phyloP scores from a whole-genome alignment of 2,329 filamentous ascomycete genomes.

The Neofusicoccum ribis region DNA sequence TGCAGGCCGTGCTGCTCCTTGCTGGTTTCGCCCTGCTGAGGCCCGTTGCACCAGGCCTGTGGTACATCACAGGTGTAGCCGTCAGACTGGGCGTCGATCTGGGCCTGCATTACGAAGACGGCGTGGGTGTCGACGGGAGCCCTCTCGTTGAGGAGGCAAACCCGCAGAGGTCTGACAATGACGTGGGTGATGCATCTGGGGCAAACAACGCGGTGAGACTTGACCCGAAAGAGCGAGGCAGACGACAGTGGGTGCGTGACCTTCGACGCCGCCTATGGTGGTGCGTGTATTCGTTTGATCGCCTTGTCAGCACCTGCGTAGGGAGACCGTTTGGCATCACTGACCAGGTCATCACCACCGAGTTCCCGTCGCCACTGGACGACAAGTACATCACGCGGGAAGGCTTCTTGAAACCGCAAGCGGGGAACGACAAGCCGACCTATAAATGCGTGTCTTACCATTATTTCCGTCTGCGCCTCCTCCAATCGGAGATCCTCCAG shows the following conservation, averaged over 20 bases:
- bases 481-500: slow-evolving; percentile 94
- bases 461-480: slow-evolving; percentile 82
- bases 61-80: slow-evolving; percentile 96
- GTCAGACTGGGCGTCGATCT: slow-evolving; percentile 88
- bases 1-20: slow-evolving; percentile 88
- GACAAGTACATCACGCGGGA: slow-evolving; percentile 82
- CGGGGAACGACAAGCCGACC: slow-evolving; percentile 64
- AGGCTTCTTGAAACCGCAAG: slow-evolving; percentile 66
- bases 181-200: slow-evolving; percentile 23
- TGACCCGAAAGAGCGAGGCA: slow-evolving; percentile 60
- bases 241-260: slow-evolving; percentile 82
- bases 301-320: slow-evolving; percentile 92
- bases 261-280: slow-evolving; percentile 88
- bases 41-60: slow-evolving; percentile 88
- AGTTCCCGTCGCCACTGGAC: slow-evolving; percentile 86
- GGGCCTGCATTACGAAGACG: slow-evolving; percentile 90
- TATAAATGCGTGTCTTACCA: slow-evolving; percentile 92
- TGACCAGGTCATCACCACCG: slow-evolving; percentile 94
- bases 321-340: slow-evolving; percentile 90
- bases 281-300: slow-evolving; percentile 93
- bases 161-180: slow-evolving; percentile 37
- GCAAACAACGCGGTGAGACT: slow-evolving; percentile 33
- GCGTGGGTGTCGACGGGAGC: slow-evolving; percentile 60
- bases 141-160: slow-evolving; percentile 39
- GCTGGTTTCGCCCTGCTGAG: slow-evolving; percentile 89